phyloP scores from a whole-genome alignment of 257 asterid genomes.

The Nicotiana tomentosiformis region DNA sequence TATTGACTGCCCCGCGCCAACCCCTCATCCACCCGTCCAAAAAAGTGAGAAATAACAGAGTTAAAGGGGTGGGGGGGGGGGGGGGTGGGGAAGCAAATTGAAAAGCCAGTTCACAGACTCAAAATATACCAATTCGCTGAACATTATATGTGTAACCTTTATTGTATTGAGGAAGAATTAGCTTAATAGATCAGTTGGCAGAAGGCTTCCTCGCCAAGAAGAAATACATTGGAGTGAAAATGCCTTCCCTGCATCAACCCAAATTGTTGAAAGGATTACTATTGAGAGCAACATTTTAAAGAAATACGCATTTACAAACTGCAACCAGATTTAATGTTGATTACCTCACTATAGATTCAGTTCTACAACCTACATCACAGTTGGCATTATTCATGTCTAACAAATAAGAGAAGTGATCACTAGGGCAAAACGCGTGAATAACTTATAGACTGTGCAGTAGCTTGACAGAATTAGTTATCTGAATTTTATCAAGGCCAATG shows the following conservation, averaged over 20 bases:
- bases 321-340: neutral
- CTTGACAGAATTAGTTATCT: neutral
- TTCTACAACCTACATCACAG: neutral
- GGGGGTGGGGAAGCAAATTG: neutral
- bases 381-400: neutral
- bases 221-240: slow-evolving; percentile 10
- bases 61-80: no score
- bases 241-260: slow-evolving; percentile 10
- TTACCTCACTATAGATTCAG: neutral
- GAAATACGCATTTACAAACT: neutral
- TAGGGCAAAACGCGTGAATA: neutral
- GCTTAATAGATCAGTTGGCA: neutral
- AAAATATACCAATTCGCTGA: neutral
- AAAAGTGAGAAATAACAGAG: neutral
- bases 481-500: neutral
- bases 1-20: neutral
- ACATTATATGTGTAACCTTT: neutral
- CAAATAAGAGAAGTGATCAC: neutral
- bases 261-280: neutral
- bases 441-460: neutral
- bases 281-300: neutral
- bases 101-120: neutral
- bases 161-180: neutral
- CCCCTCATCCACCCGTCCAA: neutral
- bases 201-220: slow-evolving; percentile 12